Base-by-base conservation (phyloP, 2,329 filamentous ascomycete species). In the Corinectria fuckeliana region DNA sequence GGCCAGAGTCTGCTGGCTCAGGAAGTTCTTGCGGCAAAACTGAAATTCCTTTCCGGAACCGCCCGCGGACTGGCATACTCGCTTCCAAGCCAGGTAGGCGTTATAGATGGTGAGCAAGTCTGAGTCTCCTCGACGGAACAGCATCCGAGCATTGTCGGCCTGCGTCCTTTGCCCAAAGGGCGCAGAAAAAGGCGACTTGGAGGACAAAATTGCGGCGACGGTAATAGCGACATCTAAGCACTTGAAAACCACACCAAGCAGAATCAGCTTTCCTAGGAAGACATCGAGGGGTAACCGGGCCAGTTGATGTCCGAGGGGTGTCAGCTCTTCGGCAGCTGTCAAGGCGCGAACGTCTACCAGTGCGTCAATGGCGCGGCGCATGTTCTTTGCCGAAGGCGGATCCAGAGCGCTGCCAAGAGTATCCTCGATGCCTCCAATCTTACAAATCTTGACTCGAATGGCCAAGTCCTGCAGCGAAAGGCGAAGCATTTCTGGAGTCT, bases 361-460 rank as follows among this genome's bases (percentile, higher is more conserved):
- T 3, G 94, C 92, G 74, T 98, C 94, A 54, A 99, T 90, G 1
- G 95, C 94, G 32, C 94, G 88, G 21, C 92, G 89, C 47, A 99
- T 96, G 68, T 98, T 99, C 78, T 94, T 96, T 0, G 91, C 83
- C 0, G 91, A 93, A 0, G 95, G 95, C 1, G 94, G 90, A 72
- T 99, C 95, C 14, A 99, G 82, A 3, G 95, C 95, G 74, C 93
- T 88, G 20, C 90, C 86, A 9, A 99, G 82, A 0, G 93, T 97
- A 68, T 94, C 87, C 73, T 98, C 94, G 53, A 98, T 96, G 38
- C 92, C 90, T 10, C 95, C 95, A 41, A 99, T 85, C 71, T 96
- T 96, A 81, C 94, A 99, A 44, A 97, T 97, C 78, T 99, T 99
- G 65, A 98, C 93, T 8, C 95, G 88, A 73, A 99, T 93, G 5